Conservation (phyloP, 2,329 filamentous ascomycete genomes). For the Fusarium chlamydosporum region DNA sequence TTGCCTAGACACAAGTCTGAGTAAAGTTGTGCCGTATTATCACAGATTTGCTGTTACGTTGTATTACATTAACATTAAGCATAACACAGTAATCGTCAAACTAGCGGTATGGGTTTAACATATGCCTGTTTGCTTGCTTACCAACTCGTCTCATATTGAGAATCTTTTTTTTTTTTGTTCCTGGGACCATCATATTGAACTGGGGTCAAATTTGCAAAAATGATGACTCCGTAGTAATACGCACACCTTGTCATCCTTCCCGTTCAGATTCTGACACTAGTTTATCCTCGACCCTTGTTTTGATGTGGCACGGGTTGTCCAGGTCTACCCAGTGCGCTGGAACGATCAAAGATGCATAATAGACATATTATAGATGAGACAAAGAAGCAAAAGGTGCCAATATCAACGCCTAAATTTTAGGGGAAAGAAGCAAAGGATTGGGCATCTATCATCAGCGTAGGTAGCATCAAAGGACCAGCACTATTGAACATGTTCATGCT, state of each 20-base stretch:
- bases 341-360: constrained; percentile 25
- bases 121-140: background rate
- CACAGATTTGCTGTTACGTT: background rate
- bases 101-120: background rate
- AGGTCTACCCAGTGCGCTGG: constrained; percentile 35
- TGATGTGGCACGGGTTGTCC: constrained; percentile 23
- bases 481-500: constrained; percentile 13
- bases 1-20: constrained; percentile 1
- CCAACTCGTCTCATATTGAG: background rate
- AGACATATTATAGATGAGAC: constrained; percentile 21
- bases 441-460: constrained; percentile 2
- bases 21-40: background rate
- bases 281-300: constrained; percentile 33
- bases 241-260: constrained; percentile 37
- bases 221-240: constrained; percentile 37
- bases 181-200: background rate
- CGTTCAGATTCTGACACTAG: constrained; percentile 34
- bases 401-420: constrained; percentile 1
- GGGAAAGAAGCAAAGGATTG: constrained; percentile 8
- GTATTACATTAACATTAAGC: background rate
- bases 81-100: background rate
- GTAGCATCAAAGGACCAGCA: constrained; percentile 5
- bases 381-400: constrained; percentile 26
- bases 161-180: background rate
- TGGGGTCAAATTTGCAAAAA: constrained; percentile 5